These are phyloP conservation scores for Marsdenia floribunda DNA, from an alignment of 257 asterid genomes.

Conservation along the genomic window DNA sequence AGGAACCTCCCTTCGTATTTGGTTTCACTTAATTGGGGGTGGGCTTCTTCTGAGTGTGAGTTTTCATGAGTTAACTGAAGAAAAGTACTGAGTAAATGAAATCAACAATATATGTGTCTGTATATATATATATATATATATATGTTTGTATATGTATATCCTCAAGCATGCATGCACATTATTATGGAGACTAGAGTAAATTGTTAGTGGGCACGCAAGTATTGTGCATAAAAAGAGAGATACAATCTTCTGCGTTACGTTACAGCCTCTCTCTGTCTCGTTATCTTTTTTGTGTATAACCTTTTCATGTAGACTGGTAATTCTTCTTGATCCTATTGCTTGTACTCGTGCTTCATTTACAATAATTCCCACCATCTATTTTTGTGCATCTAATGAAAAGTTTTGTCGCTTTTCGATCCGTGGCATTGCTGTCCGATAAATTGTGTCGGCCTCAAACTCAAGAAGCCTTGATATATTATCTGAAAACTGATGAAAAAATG, in stretches of 20 bases:
- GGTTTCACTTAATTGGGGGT: no score
- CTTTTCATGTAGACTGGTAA: not conserved
- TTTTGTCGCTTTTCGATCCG: no score
- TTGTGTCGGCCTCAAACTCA: slow-evolving; percentile 26
- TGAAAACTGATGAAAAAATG: slow-evolving; percentile 16
- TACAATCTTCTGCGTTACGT: slow-evolving; percentile 14
- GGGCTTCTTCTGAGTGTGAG: not conserved
- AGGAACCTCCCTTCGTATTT: not conserved
- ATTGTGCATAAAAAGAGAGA: not conserved
- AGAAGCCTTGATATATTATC: slow-evolving; percentile 2
- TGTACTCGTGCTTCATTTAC: slow-evolving; percentile 20
- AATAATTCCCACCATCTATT: slow-evolving; percentile 18
- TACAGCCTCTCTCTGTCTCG: no score
- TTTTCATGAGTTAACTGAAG: not conserved
- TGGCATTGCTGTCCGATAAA: slow-evolving; percentile 12
- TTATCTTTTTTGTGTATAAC: no score
- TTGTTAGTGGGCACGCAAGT: not conserved
- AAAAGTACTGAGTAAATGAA: no score
- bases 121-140: no score
- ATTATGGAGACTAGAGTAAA: no score
- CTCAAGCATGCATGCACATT: no score
- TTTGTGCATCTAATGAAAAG: no score
- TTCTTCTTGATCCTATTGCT: not conserved
- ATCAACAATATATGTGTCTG: no score
- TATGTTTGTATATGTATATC: no score